A percentile compares a stretch with the other conserved stretches of the same genome.
phyloP scores from a whole-genome alignment of 129 eudicot genomes.

The Erigeron canadensis region DNA sequence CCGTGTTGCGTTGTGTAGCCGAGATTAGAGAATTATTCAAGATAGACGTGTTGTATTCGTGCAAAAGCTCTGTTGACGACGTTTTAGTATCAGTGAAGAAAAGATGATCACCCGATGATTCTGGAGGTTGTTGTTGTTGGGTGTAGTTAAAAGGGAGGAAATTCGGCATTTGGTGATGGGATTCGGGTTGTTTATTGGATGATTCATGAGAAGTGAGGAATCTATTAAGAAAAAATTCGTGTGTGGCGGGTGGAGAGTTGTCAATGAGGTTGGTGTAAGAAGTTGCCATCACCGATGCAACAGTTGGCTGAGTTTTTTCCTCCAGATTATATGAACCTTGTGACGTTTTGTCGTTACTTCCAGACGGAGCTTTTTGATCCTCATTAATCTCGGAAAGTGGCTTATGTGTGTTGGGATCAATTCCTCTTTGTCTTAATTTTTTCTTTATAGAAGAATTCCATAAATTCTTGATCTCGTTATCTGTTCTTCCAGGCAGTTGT shows the following conservation, averaged over 20 bases:
- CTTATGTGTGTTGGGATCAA: conserved; percentile 91
- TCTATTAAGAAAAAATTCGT: conserved; percentile 66
- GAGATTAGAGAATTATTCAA: conserved; percentile 25
- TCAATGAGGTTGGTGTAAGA: conserved; percentile 25
- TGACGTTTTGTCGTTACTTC: conserved; percentile 37
- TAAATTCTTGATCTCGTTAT: conserved; percentile 88
- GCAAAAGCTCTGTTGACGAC: conserved; percentile 17
- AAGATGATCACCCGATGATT: conserved; percentile 26
- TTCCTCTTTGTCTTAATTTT: conserved; percentile 85
- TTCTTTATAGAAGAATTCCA: conserved; percentile 98
- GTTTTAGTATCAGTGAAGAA: conserved; percentile 43
- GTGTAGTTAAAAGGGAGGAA: conserved; percentile 35
- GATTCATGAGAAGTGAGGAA: conserved; percentile 44
- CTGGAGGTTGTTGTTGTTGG: conserved; percentile 26
- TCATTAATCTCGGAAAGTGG: conserved; percentile 57
- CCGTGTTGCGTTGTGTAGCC: conserved; percentile 11
- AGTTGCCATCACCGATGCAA: conserved; percentile 8
- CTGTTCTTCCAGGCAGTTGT: conserved; percentile 88
- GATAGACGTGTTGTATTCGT: conserved; percentile 29
- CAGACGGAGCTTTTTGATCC: conserved; percentile 38
- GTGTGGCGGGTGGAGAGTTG: conserved; percentile 54
- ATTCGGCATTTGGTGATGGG: conserved; percentile 19
- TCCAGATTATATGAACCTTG: conserved; percentile 31
- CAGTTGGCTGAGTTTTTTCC: conserved; percentile 27
- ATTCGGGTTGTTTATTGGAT: conserved; percentile 36